Base-by-base conservation (phyloP, 805 yeast species). In the Kockiozyma suomiensis region DNA sequence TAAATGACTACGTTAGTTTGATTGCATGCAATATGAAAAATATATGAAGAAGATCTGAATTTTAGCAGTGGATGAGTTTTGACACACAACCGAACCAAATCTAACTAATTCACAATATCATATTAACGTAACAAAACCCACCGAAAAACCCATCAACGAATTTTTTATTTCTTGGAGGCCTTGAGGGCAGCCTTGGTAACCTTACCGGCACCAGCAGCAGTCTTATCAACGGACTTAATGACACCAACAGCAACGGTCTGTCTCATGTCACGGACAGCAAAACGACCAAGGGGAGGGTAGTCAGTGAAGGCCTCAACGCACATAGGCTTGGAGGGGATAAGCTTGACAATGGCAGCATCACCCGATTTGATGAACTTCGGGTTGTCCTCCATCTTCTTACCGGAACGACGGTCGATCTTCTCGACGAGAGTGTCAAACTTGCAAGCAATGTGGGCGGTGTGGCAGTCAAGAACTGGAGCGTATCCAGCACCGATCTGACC, bases 241-340 rank as follows among this genome's bases (percentile, higher is more conserved):
- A 92, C 97, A 89, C 97, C 97, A 78, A 92, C 97, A 79, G 97
- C 97, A 75, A 92, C 97, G 74, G 97, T 92, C 84, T 91, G 97
- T 88, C 97, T 89, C 97, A 91, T 91, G 83, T 91, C 97, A 88
- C 97, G 92, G 85, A 91, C 97, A 79, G 93, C 93, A 82, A 93
- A 83, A 87, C 98, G 91, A 82, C 97, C 94, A 79, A 93, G 81
- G 82, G 96, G 97, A 78, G 93, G 97, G 86, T 93, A 91, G 76
- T 90, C 94, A 76, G 85, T 81, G 86, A 85, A 93, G 72, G 93
- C 84, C 82, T 93, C 97, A 70, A 92, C 96, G 80, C 97, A 92
- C 82, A 93, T 84, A 74, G 96, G 92, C 84, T 88, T 91, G 73
- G 88, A 78, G 72, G 93, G 88, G 73, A 90, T 85, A 82, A 92